These are phyloP conservation scores for Xylaria sp. DNA, from an alignment of 2,329 filamentous ascomycete genomes.

Conservation along the genomic window DNA sequence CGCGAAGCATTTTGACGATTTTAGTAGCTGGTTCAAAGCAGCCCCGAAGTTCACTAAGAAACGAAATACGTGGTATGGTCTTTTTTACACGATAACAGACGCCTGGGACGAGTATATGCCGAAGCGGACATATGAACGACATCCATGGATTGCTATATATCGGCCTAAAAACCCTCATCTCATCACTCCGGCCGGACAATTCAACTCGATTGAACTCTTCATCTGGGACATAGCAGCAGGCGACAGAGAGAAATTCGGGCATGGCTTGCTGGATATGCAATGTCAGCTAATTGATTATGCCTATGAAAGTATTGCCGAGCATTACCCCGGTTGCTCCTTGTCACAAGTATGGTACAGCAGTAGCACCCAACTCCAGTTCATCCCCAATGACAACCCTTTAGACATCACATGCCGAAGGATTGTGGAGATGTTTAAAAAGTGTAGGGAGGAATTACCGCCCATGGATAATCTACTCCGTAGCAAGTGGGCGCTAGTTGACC, in stretches of 20 bases:
- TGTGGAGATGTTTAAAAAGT: conserved; percentile 48
- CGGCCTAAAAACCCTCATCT: conserved; percentile 57
- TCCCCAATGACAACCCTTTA: conserved; percentile 50
- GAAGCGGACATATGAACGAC: conserved; percentile 47
- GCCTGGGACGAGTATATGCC: conserved; percentile 50
- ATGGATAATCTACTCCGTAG: conserved; percentile 43
- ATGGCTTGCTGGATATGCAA: conserved; percentile 58
- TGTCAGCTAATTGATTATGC: conserved; percentile 56
- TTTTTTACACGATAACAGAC: conserved; percentile 63
- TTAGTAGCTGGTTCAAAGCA: conserved; percentile 53
- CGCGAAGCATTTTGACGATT: conserved; percentile 45
- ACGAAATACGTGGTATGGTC: conserved; percentile 55
- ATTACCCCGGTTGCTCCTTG: conserved; percentile 52
- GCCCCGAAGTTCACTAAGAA: conserved; percentile 12
- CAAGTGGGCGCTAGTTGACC: conserved; percentile 53
- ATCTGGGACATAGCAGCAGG: conserved; percentile 62
- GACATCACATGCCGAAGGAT: conserved; percentile 58
- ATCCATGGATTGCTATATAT: conserved; percentile 64
- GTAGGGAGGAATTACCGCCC: conserved; percentile 54
- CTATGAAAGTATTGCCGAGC: conserved; percentile 44
- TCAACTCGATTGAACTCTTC: conserved; percentile 58
- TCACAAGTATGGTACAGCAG: conserved; percentile 59
- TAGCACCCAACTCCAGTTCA: conserved; percentile 44
- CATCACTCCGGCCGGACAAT: conserved; percentile 37
- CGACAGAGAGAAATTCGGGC: conserved; percentile 37